phyloP scores from a whole-genome alignment of 208 protist species.

The Angomonas desouzai region DNA sequence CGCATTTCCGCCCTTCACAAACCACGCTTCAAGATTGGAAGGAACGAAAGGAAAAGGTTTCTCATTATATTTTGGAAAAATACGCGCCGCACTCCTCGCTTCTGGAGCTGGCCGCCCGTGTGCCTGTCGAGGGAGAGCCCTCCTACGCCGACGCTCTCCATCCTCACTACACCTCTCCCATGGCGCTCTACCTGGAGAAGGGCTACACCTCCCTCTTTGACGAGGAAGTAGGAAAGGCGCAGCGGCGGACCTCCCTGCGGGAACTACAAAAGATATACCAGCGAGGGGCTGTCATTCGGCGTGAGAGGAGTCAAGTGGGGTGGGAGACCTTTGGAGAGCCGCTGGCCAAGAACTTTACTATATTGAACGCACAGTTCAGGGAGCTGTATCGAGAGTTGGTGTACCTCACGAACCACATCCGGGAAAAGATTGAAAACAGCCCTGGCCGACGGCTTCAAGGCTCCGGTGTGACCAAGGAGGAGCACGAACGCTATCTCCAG shows the following conservation, averaged over 20 bases:
- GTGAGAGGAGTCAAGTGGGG: conserved; percentile 33
- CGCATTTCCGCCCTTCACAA: not conserved
- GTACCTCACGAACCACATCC: conserved; percentile 29
- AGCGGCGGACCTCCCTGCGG: conserved; percentile 20
- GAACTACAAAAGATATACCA: conserved; percentile 26
- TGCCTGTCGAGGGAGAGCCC: not conserved
- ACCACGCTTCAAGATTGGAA: not conserved
- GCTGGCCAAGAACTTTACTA: conserved; percentile 26
- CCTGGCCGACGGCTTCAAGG: conserved; percentile 16
- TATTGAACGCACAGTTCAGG: conserved; percentile 19
- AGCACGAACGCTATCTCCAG: conserved; percentile 24
- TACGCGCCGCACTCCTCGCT: not conserved
- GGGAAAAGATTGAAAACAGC: conserved; percentile 14
- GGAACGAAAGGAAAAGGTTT: not conserved
- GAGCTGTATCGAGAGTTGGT: conserved; percentile 22
- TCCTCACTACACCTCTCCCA: conserved; percentile 36
- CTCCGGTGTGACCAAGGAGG: conserved; percentile 37
- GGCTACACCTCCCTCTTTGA: conserved; percentile 49
- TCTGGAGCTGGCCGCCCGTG: not conserved
- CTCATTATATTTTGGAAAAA: not conserved
- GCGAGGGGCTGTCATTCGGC: conserved; percentile 33
- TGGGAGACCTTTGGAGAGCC: conserved; percentile 52
- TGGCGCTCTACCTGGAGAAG: conserved; percentile 50
- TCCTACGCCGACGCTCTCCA: conserved; percentile 25
- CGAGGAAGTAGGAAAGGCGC: conserved; percentile 25